Base-by-base conservation (phyloP, 2,329 filamentous ascomycete genomes). In the Tolypocladium album region DNA sequence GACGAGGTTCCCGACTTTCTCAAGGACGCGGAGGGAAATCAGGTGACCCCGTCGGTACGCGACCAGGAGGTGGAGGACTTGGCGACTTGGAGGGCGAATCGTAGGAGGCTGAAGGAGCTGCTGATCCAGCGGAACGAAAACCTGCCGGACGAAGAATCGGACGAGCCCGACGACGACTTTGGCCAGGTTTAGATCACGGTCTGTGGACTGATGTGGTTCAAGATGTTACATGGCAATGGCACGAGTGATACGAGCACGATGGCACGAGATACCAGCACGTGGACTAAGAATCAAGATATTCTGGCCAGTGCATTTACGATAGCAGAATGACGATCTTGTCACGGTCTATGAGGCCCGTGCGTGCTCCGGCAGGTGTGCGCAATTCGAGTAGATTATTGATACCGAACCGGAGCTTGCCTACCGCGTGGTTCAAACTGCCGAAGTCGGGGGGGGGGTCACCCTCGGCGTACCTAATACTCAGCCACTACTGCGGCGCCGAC, bases 21-120 rank as follows among this genome's bases (percentile, higher is more conserved):
- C 0, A 78, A 79, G 58, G 80, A 84, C 58, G 66, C 71, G 39
- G 63, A 77, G 17, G 84, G 83, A 17, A 73, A 75, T 4, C 82
- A 86, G 68, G 78, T 87, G 40, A 87, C 84, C 7, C 83, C 84
- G 0, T 84, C 80, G 15, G 71, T 87, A 24, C 68, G 68, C n/a
- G 71, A 76, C 34, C 82, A 85, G 68, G 64, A 74, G 58, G 61
- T 80, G n/a, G 82, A 86, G 65, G 78, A 77, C 59, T 66, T 76
- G 0, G 66, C 73, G 20, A 79, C 81, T 3, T 75, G 71, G 66
- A 76, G 73, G 63, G 73, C 72, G 47, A 79, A 82, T 42, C 71
- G 74, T 55, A 71, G 73, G 59, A 77, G 73, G 64, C 66, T 85
- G 17, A 75, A 73, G 64, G 72, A 74, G 50, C 65, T 83, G 13